Percentiles rank a stretch among this genome's conserved stretches.
phyloP scores from a whole-genome alignment of 345 rosid genomes.

The Lumnitzera littorea region DNA sequence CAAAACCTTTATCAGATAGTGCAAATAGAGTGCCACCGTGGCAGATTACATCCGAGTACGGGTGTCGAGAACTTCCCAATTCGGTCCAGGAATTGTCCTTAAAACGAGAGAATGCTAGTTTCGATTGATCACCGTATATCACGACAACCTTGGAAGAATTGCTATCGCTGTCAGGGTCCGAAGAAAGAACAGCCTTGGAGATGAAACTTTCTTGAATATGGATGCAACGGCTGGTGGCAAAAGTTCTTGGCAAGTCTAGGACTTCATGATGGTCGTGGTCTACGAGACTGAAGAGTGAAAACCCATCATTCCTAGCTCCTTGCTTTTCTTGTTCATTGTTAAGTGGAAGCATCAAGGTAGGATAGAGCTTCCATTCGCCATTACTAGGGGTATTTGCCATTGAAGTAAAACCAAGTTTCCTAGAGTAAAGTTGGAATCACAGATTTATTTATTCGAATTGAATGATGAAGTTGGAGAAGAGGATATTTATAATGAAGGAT shows the following conservation, averaged over 20 bases:
- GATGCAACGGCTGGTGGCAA: constrained; percentile 3
- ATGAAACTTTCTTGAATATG: constrained; percentile 3
- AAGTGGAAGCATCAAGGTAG: no score
- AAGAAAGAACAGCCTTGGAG: not conserved
- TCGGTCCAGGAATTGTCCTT: constrained; percentile 6
- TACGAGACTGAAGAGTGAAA: no score
- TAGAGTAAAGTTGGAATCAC: no score
- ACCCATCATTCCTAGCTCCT: no score
- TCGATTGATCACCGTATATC: constrained; percentile 1
- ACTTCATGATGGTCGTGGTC: no score
- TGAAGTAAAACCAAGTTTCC: no score
- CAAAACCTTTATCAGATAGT: not conserved
- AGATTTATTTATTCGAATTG: no score
- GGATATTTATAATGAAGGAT: no score
- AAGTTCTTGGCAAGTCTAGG: not conserved
- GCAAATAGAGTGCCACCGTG: constrained; percentile 6
- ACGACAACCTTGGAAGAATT: not conserved
- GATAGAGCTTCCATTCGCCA: no score
- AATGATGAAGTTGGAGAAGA: no score
- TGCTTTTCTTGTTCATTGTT: no score
- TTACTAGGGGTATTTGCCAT: no score
- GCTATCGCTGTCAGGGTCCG: not conserved
- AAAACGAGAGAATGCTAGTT: not conserved
- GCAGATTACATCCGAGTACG: not conserved
- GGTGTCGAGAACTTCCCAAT: not conserved